Base-by-base conservation (phyloP, 148 eudicot species). In the Amaranthus cruentus region DNA sequence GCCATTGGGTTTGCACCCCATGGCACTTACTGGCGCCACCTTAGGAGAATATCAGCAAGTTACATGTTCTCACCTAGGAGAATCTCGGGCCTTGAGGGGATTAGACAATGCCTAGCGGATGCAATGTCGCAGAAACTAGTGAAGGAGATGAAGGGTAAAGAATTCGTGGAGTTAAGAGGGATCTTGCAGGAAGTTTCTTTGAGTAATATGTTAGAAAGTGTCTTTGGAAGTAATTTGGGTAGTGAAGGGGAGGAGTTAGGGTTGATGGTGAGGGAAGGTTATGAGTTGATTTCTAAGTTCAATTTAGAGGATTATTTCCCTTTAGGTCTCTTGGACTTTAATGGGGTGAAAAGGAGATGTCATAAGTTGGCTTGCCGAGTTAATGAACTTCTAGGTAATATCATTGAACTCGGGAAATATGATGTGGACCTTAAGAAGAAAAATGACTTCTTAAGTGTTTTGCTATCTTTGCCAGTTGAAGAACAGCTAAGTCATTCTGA, bases 1-100 rank as follows among this genome's bases (percentile, higher is more conserved):
- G 93, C 96, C 79, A 87, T 91, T 52, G 96, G 96, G 50, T 91
- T 91, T 28, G 83, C 96, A 3, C 96, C 96, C 11, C 80, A 83
- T 0, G 89, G 89, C 2, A 69, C 79, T 7, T 87, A 88, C 51
- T 91, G 96, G 96, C 85, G 84, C 70, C 82, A 79, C 62, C 86
- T 91, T 5, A 74, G 93, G 68, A 80, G 88, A 72, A 61, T 91
- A 4, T 87, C 93, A 1, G 81, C 91, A 0, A 77, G 14, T 15
- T 53, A 87, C 74, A 80, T 91, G 89, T 91, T 91, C 72, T 88
- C 93, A 59, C 91, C 93, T 6, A 81, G 83, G 84, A 83, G 89
- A 69, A 85, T 88, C 55, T 80, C 79, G 11, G 47, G 73, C 48
- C 86, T 87, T 0, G 88, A 85, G 78, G 81, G 85, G 11, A 75